A percentile compares a stretch with the other conserved stretches of the same genome.
Conservation (phyloP, 306 rosid species). For the barrel medic (Medicago truncatula) region MtrunA17r5.0-ANR NC_053045.1:53665001-53665500, state of each 20-base stretch:
- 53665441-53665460: conserved; percentile 87
- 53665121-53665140: background rate
- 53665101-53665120: conserved; percentile 4
- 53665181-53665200: background rate
- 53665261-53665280: background rate
- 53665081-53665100: background rate
- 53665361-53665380: conserved; percentile 81
- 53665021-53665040: background rate
- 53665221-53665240: background rate
- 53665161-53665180: background rate
- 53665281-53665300: background rate
- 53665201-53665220: background rate
- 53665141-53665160: background rate
- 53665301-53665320: background rate
- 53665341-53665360: conserved; percentile 82
- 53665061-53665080: background rate
- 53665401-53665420: conserved; percentile 85
- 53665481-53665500: conserved; percentile 79
- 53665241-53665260: conserved; percentile 9
- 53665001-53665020: background rate
- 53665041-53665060: conserved; percentile 15
- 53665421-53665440: conserved; percentile 88
- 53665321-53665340: conserved; percentile 50
- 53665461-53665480: conserved; percentile 89
- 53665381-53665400: conserved; percentile 67